Base-by-base conservation (phyloP, 768 basidiomycete genomes). In the Leccinum imitatum region DNA sequence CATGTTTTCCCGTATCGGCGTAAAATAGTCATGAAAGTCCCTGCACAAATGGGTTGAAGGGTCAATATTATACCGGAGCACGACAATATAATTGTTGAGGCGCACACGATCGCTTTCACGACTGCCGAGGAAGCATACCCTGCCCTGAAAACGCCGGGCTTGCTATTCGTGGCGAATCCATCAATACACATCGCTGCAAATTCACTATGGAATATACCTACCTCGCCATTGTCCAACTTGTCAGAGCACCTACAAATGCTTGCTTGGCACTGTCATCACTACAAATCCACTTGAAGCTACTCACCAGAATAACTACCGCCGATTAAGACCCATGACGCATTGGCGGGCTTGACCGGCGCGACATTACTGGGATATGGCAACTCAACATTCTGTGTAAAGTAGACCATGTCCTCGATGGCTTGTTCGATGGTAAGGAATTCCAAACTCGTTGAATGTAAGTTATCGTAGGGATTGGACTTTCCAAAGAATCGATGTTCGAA, bases 401-500 rank as follows among this genome's bases (percentile, higher is more conserved):
- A 87, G 15, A 78, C 87, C 39, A 90, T 71, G 65, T 91, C 89
- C 53, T 89, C 84, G 62, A 89, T 84, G 10, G 87, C 86, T 73
- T 91, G 89, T 68, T 89, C 85, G 51, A 91, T 80, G 1, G 87
- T 90, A 68, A 86, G 86, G 13, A 83, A 63, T 50, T 74, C 72
- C 48, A 91, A 73, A 66, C 85, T 89, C 64, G 79, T 71, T 31
- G 80, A 81, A 35, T 77, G 82, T 27, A 91, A 79, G 69, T 90
- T 79, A 19, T 80, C 75, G 52, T 78, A 80, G 4, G 89, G 89
- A 68, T 89, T 91, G 59, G 88, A 90, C n/a, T 82, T 72, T 14
- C 89, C 89, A 62, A 85, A 90, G 77, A 86, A 91, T 23, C 90
- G 80, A 66, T 91, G 89, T 65, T 91, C 89, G 25, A 90, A 61